Conservation (phyloP, 2,329 filamentous ascomycete species). For the Beauveria bassiana region DNA sequence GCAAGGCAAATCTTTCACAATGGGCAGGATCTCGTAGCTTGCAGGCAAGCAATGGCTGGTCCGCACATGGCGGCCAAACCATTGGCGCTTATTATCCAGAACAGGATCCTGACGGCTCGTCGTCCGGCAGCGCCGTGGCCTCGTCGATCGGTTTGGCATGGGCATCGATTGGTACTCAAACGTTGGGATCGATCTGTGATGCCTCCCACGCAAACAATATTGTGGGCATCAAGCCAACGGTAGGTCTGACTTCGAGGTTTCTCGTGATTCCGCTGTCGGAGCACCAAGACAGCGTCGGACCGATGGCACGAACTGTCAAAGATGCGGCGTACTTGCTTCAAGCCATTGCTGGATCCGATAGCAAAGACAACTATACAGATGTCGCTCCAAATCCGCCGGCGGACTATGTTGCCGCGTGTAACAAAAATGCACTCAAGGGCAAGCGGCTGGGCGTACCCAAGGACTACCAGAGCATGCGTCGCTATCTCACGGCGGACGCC, state of each 20-base stretch:
- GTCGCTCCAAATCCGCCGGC: conserved; percentile 47
- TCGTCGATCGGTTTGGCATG: conserved; percentile 52
- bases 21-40: conserved; percentile 55
- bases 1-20: conserved; percentile 57
- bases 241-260: conserved; percentile 55
- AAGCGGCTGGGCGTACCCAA: conserved; percentile 55
- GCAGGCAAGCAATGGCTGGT: conserved; percentile 57
- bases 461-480: conserved; percentile 43
- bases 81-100: conserved; percentile 52
- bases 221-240: conserved; percentile 61
- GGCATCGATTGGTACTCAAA: conserved; percentile 38
- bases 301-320: conserved; percentile 55
- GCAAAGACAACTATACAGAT: conserved; percentile 54
- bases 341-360: conserved; percentile 55
- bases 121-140: conserved; percentile 55
- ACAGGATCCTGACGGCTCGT: conserved; percentile 56
- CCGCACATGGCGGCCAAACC: conserved; percentile 54
- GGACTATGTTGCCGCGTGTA: conserved; percentile 54
- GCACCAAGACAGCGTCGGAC: conserved; percentile 59
- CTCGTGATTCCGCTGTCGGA: conserved; percentile 59
- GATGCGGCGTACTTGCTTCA: conserved; percentile 58
- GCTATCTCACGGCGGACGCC: neutral
- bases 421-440: conserved; percentile 42
- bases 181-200: conserved; percentile 54
- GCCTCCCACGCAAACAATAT: conserved; percentile 49